Percentiles rank a stretch among this genome's conserved stretches.
Conservation (phyloP, 2,329 filamentous ascomycete genomes). For the Alternaria viburni region DNA sequence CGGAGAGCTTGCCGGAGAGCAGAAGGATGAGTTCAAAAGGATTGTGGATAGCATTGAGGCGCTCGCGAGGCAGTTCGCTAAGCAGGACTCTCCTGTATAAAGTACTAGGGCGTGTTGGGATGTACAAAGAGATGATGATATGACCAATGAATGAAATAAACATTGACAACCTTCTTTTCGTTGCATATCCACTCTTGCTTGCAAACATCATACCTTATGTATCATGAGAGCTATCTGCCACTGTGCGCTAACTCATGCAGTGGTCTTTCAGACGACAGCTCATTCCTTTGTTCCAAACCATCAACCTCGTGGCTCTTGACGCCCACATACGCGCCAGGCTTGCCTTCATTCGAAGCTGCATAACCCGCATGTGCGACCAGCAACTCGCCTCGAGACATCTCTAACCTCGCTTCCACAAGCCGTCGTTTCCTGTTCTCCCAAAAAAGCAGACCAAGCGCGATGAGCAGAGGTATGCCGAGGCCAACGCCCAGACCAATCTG, state of each 20-base stretch:
- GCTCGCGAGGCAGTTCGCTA: slow-evolving; percentile 50
- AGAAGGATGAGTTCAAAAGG: slow-evolving; percentile 53
- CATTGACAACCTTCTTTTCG: background rate
- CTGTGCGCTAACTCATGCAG: background rate
- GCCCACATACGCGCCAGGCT: background rate
- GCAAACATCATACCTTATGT: background rate
- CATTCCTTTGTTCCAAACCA: background rate
- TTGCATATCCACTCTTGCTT: background rate
- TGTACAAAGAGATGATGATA: background rate
- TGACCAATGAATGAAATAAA: background rate
- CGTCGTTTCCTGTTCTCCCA: slow-evolving; percentile 2
- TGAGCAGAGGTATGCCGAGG: slow-evolving; percentile 1
- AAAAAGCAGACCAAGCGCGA: background rate
- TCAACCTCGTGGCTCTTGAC: background rate
- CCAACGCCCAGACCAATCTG: background rate
- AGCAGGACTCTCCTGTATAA: slow-evolving; percentile 48
- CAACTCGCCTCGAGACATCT: background rate
- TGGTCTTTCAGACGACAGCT: background rate
- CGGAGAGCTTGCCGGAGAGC: slow-evolving; percentile 46
- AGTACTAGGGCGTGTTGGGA: background rate
- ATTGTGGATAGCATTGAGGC: slow-evolving; percentile 53
- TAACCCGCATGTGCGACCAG: background rate
- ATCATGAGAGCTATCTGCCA: background rate
- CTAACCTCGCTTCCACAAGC: background rate
- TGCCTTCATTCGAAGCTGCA: background rate